Evolutionary conservation across 306 rosid genomes (phyloP), one percentile per base, ranked within the genome.

Genomic region (Oxytropis ochrocephala): DNA sequence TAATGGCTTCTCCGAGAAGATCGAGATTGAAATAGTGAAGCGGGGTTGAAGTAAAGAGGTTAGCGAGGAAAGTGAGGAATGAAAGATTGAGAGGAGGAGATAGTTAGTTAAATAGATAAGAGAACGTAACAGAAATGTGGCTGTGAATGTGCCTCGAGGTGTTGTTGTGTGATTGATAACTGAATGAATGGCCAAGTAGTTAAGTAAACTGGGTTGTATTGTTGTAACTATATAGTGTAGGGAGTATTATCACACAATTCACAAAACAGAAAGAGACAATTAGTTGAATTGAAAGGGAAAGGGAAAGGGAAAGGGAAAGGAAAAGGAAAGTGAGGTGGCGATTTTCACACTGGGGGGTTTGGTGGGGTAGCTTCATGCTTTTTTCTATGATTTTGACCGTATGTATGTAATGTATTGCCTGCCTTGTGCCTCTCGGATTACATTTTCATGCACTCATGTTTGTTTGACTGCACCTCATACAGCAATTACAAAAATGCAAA

Each of bases 31-130:
- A 21, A 2, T 19, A 18, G 8, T 29, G 0, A 13, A 55, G 8
- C 11, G 43, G 38, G 43, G 38, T n/a, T 2, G 42, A 10, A 11
- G 30, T 46, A 38, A 46, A 6, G 4, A 43, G 7, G 41, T 66
- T 13, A 11, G 18, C 17, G 39, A 9, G 4, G 27, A 0, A 27
- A 7, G 9, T 35, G 24, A 14, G 6, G 56, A 47, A 55, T 55
- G 68, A 12, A 72, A 24, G 38, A 24, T 24, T 24, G 38, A 43
- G 49, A 67, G 19, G 60, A 32, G 5, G 46, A 51, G 73, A 64
- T 13, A 13, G 51, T 5, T 39, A 5, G 59, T 17, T 79, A 73
- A 52, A 81, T 79, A 82, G 82, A 81, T 55, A 36, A 32, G 75
- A 51, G 69, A 35, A 47, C 19, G 32, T 27, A 11, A 18, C 5